Conservation (phyloP, 345 rosid species). For the Punica granatum region DNA sequence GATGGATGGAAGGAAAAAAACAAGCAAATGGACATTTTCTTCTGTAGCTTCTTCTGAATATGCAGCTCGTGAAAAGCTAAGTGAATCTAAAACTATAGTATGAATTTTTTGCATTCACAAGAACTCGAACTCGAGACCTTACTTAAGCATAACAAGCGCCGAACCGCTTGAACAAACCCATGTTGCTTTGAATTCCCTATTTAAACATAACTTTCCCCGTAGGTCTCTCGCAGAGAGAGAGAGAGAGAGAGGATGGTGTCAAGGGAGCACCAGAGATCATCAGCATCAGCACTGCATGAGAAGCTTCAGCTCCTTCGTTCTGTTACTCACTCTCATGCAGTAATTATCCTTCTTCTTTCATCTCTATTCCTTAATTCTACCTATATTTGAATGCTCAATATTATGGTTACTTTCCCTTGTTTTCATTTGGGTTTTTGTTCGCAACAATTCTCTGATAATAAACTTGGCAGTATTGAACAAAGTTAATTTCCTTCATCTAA, state of each 20-base stretch:
- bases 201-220: background rate
- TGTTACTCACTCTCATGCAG: slow-evolving; percentile 39
- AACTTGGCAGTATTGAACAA: too few relatives aligned
- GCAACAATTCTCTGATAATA: too few relatives aligned
- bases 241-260: slow-evolving; percentile 29
- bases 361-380: background rate
- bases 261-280: slow-evolving; percentile 47
- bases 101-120: background rate
- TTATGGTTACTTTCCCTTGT: too few relatives aligned
- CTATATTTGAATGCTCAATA: too few relatives aligned
- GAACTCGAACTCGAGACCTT: background rate
- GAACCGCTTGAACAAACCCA: background rate
- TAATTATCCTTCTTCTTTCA: slow-evolving; percentile 18
- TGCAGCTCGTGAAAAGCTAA: slow-evolving; percentile 7
- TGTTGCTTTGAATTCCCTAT: background rate
- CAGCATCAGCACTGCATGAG: slow-evolving; percentile 26
- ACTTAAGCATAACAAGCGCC: too few relatives aligned
- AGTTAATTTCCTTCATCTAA: too few relatives aligned
- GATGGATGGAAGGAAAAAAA: background rate
- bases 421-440: too few relatives aligned
- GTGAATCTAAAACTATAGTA: background rate
- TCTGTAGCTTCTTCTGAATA: slow-evolving; percentile 1
- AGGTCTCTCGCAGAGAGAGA: background rate
- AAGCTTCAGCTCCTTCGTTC: slow-evolving; percentile 52
- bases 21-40: background rate